Conservation (phyloP, 2,329 filamentous ascomycete species). For the Pyrenochaeta sp. region DNA sequence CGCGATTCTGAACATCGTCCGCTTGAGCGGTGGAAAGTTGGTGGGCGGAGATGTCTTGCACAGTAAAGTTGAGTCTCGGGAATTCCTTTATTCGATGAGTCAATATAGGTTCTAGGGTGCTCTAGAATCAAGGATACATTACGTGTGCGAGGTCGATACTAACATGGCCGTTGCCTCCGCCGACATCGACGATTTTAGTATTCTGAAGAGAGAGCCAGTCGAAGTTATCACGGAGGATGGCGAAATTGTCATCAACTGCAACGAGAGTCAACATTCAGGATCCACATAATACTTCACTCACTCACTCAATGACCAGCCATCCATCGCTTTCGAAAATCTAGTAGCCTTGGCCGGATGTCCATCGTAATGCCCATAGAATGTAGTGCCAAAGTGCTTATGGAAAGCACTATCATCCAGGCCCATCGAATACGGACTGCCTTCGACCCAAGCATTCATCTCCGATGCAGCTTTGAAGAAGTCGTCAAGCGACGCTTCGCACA, state of each 20-base stretch:
- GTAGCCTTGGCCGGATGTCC: neutral
- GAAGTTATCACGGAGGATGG: conserved; percentile 7
- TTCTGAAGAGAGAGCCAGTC: conserved; percentile 7
- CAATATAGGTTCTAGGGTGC: neutral
- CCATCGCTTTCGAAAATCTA: conserved; percentile 11
- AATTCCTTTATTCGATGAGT: neutral
- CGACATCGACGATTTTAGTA: conserved; percentile 12
- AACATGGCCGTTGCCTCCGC: conserved; percentile 13
- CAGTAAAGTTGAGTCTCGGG: neutral
- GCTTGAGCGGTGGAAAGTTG: conserved; percentile 1
- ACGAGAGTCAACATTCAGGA: no score
- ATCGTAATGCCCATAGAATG: conserved; percentile 1
- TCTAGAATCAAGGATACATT: neutral
- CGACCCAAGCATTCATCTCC: conserved; percentile 5
- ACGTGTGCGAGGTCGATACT: conserved; percentile 8
- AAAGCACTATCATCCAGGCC: conserved; percentile 5
- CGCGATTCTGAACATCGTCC: conserved; percentile 11
- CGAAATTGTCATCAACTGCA: conserved; percentile 9
- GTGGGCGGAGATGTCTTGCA: conserved; percentile 9
- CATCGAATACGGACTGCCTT: conserved; percentile 2
- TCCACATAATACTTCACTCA: neutral
- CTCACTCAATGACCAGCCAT: conserved; percentile 6
- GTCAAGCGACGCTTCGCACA: conserved; percentile 5
- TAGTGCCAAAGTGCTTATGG: conserved; percentile 2
- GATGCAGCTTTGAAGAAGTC: conserved; percentile 7